Base-by-base conservation (phyloP, 495 filamentous ascomycete genomes). In the Umbilicaria muhlenbergii region DNA sequence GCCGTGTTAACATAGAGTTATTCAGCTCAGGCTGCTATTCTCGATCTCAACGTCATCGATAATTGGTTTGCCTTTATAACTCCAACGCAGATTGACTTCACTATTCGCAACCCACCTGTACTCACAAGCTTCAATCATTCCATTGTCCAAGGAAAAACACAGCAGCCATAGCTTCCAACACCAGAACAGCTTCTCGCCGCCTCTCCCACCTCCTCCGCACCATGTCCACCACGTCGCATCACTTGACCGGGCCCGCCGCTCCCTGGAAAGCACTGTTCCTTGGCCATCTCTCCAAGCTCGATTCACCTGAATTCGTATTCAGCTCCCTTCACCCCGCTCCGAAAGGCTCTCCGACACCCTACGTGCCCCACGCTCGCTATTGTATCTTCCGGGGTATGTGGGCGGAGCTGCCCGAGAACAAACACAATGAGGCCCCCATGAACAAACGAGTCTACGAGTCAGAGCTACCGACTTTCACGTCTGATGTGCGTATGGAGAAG, bases 401-500 rank as follows among this genome's bases (percentile, higher is more conserved):
- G 67, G 77, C 74, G 6, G 65, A 68, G 44, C 67, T 88, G 19
- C 78, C 78, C 1, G 65, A 68, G 43, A 81, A 86, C 58, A 70
- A 75, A 5, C 74, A 83, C 50, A 81, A 81, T 52, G 52, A 63
- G n/a, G 71, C 74, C 41, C 50, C 74, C 60, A 6, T 63, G 17
- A 95, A 96, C 57, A 76, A 80, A 8, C 46, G 51, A 10, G 51
- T 77, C 0, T 94, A 69, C 55, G 77, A 82, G 39, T 83, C 74
- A 42, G 86, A 96, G 50, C 60, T 85, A 45, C 67, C 78, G 3
- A 77, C 81, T 1, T 80, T 96, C 47, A 95, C 89, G 0, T 93
- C 88, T 0, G 91, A 98, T 57, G 70, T 73, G 10, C 70, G 91
- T 11, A 93, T 86, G 84, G 69, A 78, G 31, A 98, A 98, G 65